Conservation (phyloP, 2,329 filamentous ascomycete species). For the Diaporthe longicolla region DNA sequence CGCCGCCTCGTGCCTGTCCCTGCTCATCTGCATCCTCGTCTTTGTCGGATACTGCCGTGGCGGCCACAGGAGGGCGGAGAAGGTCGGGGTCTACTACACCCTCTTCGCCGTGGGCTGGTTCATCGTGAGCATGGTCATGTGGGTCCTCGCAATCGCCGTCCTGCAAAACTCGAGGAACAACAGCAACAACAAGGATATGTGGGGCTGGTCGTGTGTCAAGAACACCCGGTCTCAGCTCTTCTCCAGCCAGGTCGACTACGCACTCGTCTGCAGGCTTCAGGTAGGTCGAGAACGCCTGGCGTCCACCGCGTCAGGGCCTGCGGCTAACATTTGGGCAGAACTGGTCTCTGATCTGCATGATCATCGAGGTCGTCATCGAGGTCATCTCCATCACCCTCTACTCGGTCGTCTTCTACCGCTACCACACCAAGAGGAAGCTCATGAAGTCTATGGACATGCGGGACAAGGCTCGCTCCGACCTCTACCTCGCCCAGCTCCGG, state of each 20-base stretch:
- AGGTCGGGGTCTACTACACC: conserved; percentile 95
- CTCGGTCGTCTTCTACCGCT: conserved; percentile 95
- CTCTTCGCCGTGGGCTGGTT: conserved; percentile 95
- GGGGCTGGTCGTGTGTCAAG: conserved; percentile 97
- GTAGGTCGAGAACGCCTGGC: conserved; percentile 58
- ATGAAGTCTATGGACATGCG: conserved; percentile 97
- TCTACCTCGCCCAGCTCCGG: conserved; percentile 90
- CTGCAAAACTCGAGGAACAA: conserved; percentile 84
- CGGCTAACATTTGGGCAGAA: conserved; percentile 70
- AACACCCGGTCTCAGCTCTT: conserved; percentile 87
- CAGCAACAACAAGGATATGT: conserved; percentile 87
- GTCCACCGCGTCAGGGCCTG: no score
- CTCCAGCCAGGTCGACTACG: conserved; percentile 85
- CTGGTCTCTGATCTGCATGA: conserved; percentile 95
- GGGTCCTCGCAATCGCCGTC: conserved; percentile 87
- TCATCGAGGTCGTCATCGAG: conserved; percentile 96
- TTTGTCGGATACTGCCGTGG: conserved; percentile 90
- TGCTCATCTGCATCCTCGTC: conserved; percentile 83
- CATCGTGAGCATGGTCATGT: conserved; percentile 92
- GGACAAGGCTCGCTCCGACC: conserved; percentile 92
- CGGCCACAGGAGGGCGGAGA: conserved; percentile 90
- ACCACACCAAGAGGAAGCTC: conserved; percentile 95
- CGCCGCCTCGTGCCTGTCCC: conserved; percentile 82
- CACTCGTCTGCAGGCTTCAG: conserved; percentile 90
- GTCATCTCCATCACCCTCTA: conserved; percentile 93